Evolutionary conservation across 345 rosid genomes (phyloP).

Genomic region (Salix koriyanagi): DNA sequence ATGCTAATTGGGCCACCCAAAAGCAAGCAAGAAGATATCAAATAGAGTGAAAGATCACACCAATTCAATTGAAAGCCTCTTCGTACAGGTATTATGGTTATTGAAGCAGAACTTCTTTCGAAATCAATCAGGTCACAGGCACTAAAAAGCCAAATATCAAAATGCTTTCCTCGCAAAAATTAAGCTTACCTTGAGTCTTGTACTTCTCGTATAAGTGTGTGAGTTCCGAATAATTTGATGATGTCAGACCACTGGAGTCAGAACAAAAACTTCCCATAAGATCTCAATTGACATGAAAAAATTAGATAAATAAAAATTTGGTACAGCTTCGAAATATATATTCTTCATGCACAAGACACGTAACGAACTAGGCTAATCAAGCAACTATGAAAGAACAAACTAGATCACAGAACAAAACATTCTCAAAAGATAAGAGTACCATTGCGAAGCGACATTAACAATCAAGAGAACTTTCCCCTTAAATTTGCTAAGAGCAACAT

Average conservation of each 20-base stretch:
- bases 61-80: neutral
- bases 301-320: neutral
- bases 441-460: slow-evolving; percentile 33
- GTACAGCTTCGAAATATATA: neutral
- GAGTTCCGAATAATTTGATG: slow-evolving; percentile 29
- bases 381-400: neutral
- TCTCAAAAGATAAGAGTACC: slow-evolving; percentile 6
- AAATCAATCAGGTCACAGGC: neutral
- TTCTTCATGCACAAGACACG: neutral
- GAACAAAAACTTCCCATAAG: neutral
- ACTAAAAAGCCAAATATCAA: neutral
- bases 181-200: slow-evolving; percentile 25
- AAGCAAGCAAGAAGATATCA: neutral
- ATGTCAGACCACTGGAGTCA: slow-evolving; percentile 22
- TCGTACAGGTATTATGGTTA: neutral
- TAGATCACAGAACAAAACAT: neutral
- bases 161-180: neutral
- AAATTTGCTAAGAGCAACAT: slow-evolving; percentile 24
- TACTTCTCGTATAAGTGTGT: slow-evolving; percentile 30
- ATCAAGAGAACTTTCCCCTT: slow-evolving; percentile 30
- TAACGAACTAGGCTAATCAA: neutral
- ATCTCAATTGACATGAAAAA: neutral
- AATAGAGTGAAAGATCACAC: neutral
- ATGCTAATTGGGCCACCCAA: neutral
- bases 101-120: neutral